Evolutionary conservation across 768 basidiomycete genomes (phyloP).

Genomic region (Suillus occidentalis): DNA sequence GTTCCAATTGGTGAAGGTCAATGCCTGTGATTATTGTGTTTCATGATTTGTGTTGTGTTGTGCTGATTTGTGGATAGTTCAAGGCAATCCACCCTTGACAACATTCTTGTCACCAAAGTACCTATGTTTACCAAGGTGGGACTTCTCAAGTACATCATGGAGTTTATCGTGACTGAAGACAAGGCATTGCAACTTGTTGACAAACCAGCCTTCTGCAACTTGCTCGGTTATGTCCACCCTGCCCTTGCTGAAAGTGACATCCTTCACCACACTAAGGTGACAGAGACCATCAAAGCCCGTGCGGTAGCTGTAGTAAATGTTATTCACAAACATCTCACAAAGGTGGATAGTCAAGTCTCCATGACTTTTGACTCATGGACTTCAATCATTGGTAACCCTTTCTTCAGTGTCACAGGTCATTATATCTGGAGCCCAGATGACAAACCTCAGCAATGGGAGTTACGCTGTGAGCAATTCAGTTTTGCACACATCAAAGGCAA

Average conservation of each 20-base stretch:
- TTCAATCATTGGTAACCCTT: not conserved
- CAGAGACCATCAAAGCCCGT: not conserved
- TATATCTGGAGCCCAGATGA: not conserved
- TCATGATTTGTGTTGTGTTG: not conserved
- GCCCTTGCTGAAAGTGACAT: not conserved
- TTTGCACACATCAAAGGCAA: not conserved
- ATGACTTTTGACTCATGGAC: not conserved
- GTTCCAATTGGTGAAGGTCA: not conserved
- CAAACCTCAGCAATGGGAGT: not conserved
- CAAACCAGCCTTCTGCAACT: not conserved
- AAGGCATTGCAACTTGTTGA: not conserved
- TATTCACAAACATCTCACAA: not conserved
- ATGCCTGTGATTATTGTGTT: not conserved
- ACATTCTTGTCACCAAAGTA: not conserved
- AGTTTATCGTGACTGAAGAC: not conserved
- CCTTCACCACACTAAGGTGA: not conserved
- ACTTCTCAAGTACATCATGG: not conserved
- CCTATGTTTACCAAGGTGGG: not conserved
- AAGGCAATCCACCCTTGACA: not conserved
- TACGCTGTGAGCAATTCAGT: not conserved
- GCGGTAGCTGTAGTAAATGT: not conserved
- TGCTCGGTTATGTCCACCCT: not conserved
- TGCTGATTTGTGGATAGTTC: not conserved
- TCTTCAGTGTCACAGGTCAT: not conserved
- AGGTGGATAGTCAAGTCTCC: not conserved